Percentiles rank a stretch among this genome's conserved stretches.
phyloP scores from a whole-genome alignment of 1,284 basidiomycete genomes.

The Melanopsichium pennsylvanicum region DNA sequence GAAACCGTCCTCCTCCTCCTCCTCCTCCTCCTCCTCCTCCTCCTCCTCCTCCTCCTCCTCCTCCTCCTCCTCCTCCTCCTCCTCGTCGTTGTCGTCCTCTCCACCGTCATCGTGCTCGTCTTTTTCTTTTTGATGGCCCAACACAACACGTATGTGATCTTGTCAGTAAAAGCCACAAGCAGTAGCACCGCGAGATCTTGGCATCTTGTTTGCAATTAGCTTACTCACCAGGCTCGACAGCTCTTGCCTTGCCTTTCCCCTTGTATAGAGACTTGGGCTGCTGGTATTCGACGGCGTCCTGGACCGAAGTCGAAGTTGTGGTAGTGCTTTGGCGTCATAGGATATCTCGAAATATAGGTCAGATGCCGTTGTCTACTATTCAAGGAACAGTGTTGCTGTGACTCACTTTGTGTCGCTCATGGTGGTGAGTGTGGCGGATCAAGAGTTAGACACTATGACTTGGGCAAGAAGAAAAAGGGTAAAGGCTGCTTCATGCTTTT shows the following conservation, averaged over 20 bases:
- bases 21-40: conserved; percentile 39
- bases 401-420: conserved; percentile 2
- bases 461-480: background rate
- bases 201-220: too few species aligned
- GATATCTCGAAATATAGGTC: too few species aligned
- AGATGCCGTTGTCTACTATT: too few species aligned
- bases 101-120: too few species aligned
- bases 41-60: conserved; percentile 31
- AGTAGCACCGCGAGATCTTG: too few species aligned
- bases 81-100: conserved; percentile 6
- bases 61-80: conserved; percentile 17
- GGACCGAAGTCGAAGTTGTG: background rate
- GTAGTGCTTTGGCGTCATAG: conserved; percentile 14
- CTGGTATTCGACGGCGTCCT: conserved; percentile 9
- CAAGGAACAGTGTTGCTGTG: too few species aligned
- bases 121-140: too few species aligned
- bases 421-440: background rate
- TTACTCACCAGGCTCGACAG: conserved; percentile 37
- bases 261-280: conserved; percentile 26
- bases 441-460: too few species aligned
- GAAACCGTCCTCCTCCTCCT: conserved; percentile 26
- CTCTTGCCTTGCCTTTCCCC: conserved; percentile 48
- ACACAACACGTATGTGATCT: too few species aligned
- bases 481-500: too few species aligned
- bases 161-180: background rate